phyloP scores from a whole-genome alignment of 257 asterid genomes.

The Solanum sejunctum region DNA sequence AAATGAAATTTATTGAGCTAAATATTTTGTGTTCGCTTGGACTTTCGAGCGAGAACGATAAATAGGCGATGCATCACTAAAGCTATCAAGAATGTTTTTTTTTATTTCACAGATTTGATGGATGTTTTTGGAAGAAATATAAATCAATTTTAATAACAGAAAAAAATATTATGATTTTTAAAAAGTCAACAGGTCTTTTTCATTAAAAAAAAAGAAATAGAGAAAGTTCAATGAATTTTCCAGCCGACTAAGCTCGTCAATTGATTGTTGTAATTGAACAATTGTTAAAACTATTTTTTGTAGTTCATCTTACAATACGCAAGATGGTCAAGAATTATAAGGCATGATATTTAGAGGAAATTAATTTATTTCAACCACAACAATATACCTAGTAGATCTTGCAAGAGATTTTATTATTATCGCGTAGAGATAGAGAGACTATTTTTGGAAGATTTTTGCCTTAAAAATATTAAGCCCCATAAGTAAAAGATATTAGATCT shows the following conservation, averaged over 20 bases:
- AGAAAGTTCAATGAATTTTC: not conserved
- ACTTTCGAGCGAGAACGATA: not conserved
- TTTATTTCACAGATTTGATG: not conserved
- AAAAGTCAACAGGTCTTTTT: not conserved
- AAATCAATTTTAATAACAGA: not conserved
- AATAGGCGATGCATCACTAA: not conserved
- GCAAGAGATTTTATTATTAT: no score
- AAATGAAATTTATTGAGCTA: not conserved
- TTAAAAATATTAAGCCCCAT: no score
- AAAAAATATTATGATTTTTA: not conserved
- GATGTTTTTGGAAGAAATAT: not conserved
- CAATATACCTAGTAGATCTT: no score
- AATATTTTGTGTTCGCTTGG: no score
- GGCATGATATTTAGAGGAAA: not conserved
- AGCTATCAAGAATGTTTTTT: not conserved
- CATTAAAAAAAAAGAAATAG: not conserved
- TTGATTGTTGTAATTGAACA: not conserved
- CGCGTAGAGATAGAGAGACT: no score
- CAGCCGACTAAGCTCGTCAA: not conserved
- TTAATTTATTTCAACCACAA: not conserved
- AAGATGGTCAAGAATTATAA: not conserved
- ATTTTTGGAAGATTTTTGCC: no score
- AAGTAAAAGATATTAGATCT: no score
- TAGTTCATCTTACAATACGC: not conserved
- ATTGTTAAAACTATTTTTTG: not conserved